These are phyloP conservation scores for Metarhizium robertsii DNA, from an alignment of 2,329 filamentous ascomycete genomes.

Conservation along the genomic window DNA sequence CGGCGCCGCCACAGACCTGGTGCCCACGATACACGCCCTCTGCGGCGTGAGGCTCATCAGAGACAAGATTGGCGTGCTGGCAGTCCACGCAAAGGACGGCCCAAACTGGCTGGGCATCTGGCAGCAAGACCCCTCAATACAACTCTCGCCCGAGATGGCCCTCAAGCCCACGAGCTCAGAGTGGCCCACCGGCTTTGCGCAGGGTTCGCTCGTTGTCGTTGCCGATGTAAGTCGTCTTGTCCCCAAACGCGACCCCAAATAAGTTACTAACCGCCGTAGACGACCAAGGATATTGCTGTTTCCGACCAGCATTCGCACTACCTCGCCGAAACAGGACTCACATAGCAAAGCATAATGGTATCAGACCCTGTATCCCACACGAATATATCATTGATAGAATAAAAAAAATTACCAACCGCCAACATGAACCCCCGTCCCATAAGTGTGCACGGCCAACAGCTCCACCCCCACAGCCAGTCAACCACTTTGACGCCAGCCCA, in stretches of 20 bases:
- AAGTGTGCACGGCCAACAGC: background rate
- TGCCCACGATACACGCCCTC: background rate
- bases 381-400: too few relatives aligned
- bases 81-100: conserved; percentile 6
- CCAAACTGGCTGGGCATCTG: conserved; percentile 4
- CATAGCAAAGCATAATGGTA: background rate
- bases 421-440: background rate
- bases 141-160: background rate
- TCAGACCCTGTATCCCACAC: background rate
- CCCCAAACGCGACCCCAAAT: background rate
- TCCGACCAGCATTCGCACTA: background rate
- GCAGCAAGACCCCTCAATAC: conserved; percentile 3
- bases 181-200: background rate
- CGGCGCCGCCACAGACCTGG: background rate
- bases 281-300: conserved; percentile 15
- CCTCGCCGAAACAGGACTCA: background rate
- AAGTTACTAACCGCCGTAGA: background rate
- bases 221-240: conserved; percentile 6
- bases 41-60: conserved; percentile 5
- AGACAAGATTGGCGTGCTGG: conserved; percentile 5
- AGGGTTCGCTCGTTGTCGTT: conserved; percentile 3
- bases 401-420: too few relatives aligned
- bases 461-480: background rate
- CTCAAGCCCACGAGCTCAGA: conserved; percentile 2
- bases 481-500: too few relatives aligned